Evolutionary conservation across 495 filamentous ascomycete species (phyloP), one percentile per base, ranked within the genome.

Genomic region (Aspergillus panamensis): DNA sequence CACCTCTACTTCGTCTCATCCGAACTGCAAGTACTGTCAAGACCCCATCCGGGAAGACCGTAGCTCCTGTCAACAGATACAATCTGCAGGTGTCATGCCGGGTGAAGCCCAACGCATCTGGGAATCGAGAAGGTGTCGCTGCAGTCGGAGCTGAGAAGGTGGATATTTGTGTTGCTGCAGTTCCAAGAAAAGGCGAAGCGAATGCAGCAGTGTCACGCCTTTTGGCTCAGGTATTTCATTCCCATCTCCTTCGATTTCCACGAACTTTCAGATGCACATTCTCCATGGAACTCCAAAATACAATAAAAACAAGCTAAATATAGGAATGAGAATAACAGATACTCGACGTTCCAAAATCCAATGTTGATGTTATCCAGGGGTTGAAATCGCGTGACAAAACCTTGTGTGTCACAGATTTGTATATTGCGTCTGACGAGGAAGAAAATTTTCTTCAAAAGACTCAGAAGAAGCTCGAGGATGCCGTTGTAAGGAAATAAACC

Each of bases 151-250:
- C 79, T 1, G 77, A 83, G 7, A 69, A 70, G 10, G 76, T 89
- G 53, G 81, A 86, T 48, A 64, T 90, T 1, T 84, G 81, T 29
- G 85, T 88, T 0, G 66, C 85, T 3, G 86, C 84, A 0, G 83
- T 78, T 47, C 80, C 86, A 9, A 75, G 80, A 35, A 83, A 88
- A 20, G 85, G 86, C 2, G 84, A 86, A 66, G 83, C 86, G 4
- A 90, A 90, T 61, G 76, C 77, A 53, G 84, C 86, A 13, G 84
- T 88, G 8, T 74, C 84, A 57, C 77, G 82, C 52, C 69, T 88
- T 6, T 70, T 90, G 39, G 85, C 86, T 55, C 74, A 84, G 74
- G 85, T 88, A 53, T 71, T 52, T 17, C 45, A 53, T 71, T 52
- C 20, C 45, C 9, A 10, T 31, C 30, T 21, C 10, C 45, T 39